Conservation (phyloP, 352 stramenopile species). For the Phytophthora brassicae region DNA sequence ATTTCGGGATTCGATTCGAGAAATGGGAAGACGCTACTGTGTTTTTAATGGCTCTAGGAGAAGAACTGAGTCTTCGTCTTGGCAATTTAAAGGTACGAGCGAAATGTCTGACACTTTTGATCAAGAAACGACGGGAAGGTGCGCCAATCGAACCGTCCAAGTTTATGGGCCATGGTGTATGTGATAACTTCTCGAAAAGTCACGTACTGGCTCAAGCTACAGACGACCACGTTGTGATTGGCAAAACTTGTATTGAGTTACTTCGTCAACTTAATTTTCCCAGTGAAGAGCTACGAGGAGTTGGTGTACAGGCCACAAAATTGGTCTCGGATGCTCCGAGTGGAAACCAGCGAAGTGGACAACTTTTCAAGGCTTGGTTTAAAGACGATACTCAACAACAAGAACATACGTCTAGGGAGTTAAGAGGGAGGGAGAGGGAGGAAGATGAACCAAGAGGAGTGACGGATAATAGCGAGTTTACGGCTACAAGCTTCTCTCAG, state of each 20-base stretch:
- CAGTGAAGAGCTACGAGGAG: slow-evolving; percentile 62
- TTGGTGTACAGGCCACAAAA: slow-evolving; percentile 80
- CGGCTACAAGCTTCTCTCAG: slow-evolving; percentile 50
- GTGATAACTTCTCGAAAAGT: slow-evolving; percentile 86
- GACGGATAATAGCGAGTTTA: not conserved
- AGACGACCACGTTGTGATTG: slow-evolving; percentile 55
- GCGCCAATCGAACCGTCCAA: slow-evolving; percentile 78
- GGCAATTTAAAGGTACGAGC: slow-evolving; percentile 55
- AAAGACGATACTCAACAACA: slow-evolving; percentile 25
- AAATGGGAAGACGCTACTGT: slow-evolving; percentile 66
- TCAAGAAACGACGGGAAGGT: slow-evolving; percentile 79
- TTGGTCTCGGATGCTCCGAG: slow-evolving; percentile 36
- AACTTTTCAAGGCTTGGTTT: slow-evolving; percentile 63
- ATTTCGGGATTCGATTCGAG: slow-evolving; percentile 92
- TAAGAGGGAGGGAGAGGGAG: slow-evolving; percentile 7
- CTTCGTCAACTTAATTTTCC: slow-evolving; percentile 64
- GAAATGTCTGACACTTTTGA: slow-evolving; percentile 74
- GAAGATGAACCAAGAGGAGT: slow-evolving; percentile 7
- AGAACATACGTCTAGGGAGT: not conserved
- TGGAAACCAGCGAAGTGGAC: slow-evolving; percentile 27
- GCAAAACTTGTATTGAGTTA: slow-evolving; percentile 53
- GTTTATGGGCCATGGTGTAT: slow-evolving; percentile 86
- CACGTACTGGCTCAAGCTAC: slow-evolving; percentile 59
- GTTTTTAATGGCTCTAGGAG: slow-evolving; percentile 80
- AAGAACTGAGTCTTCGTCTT: slow-evolving; percentile 73